A percentile compares a stretch with the other conserved stretches of the same genome.
phyloP scores from a whole-genome alignment of 2,329 filamentous ascomycete genomes.

The Botrytis fragariae region DNA sequence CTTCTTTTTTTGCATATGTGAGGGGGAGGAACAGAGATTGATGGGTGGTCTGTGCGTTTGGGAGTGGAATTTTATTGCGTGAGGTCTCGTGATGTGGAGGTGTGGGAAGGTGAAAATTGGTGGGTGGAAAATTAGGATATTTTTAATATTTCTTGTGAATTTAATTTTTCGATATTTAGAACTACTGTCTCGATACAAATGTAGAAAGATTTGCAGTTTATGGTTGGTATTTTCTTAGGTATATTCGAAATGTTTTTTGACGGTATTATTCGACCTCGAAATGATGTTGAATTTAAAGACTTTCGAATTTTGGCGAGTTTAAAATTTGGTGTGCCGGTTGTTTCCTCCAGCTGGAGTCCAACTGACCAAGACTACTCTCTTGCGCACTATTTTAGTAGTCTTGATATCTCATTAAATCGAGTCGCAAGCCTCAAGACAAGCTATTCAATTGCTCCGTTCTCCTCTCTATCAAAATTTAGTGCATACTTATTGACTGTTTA shows the following conservation, averaged over 20 bases:
- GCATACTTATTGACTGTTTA: not conserved
- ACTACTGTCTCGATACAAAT: too few relatives aligned
- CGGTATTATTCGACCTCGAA: not conserved
- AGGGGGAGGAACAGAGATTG: not conserved
- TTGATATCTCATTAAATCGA: not conserved
- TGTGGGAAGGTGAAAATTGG: not conserved
- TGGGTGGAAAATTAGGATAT: not conserved
- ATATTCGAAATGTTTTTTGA: not conserved
- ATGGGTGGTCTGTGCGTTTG: not conserved
- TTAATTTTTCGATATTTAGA: not conserved
- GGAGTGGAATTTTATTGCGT: not conserved
- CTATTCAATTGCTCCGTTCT: not conserved
- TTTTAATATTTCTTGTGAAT: not conserved
- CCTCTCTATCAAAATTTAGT: not conserved
- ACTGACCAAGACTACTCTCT: not conserved
- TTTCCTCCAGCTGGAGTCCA: not conserved
- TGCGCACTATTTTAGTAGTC: not conserved
- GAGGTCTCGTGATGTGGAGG: slow-evolving; percentile 8
- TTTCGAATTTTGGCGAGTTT: not conserved
- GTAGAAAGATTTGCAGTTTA: not conserved
- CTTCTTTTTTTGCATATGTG: not conserved
- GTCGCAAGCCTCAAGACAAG: not conserved
- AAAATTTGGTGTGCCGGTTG: not conserved
- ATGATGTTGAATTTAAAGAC: not conserved
- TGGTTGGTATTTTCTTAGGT: rapidly evolving